Evolutionary conservation across 2,329 filamentous ascomycete genomes (phyloP).

Genomic region (Pseudogymnoascus sp.): DNA sequence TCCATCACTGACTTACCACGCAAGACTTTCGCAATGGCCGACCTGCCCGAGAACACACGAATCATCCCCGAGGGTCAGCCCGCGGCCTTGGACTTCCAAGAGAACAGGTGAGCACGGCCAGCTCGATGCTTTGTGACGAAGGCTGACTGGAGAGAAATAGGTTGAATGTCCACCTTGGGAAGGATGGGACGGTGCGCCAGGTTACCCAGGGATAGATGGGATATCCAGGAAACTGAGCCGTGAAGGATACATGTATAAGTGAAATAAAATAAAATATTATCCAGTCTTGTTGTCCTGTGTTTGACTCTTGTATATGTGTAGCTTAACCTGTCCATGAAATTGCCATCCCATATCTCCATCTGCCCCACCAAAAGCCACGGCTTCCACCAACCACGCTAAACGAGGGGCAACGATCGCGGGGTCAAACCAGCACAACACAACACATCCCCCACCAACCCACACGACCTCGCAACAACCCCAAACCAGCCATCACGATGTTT

Average conservation of each 20-base stretch:
- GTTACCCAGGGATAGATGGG: not conserved
- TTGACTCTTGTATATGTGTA: not conserved
- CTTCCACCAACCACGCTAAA: conserved; percentile 8
- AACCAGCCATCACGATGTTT: conserved; percentile 57
- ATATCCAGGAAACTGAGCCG: not conserved
- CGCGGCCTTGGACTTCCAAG: not conserved
- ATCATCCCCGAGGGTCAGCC: not conserved
- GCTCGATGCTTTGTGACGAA: not conserved
- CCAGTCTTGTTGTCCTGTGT: not conserved
- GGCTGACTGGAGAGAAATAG: not conserved
- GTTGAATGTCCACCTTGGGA: not conserved
- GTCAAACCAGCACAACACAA: conserved; percentile 19
- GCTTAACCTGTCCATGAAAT: too few relatives aligned
- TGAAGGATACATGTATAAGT: not conserved
- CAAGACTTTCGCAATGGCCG: not conserved
- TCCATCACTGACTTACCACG: not conserved
- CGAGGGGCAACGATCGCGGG: conserved; percentile 8
- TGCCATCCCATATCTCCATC: not conserved
- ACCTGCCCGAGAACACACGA: not conserved
- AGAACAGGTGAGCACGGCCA: not conserved
- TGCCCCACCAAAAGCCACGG: conserved; percentile 1
- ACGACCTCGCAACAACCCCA: not conserved
- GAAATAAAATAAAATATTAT: not conserved
- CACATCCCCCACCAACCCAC: conserved; percentile 13
- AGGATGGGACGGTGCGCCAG: not conserved